Evolutionary conservation across 495 filamentous ascomycete species (phyloP), one percentile per base, ranked within the genome.

Genomic region (Penicillium cataractarum): DNA sequence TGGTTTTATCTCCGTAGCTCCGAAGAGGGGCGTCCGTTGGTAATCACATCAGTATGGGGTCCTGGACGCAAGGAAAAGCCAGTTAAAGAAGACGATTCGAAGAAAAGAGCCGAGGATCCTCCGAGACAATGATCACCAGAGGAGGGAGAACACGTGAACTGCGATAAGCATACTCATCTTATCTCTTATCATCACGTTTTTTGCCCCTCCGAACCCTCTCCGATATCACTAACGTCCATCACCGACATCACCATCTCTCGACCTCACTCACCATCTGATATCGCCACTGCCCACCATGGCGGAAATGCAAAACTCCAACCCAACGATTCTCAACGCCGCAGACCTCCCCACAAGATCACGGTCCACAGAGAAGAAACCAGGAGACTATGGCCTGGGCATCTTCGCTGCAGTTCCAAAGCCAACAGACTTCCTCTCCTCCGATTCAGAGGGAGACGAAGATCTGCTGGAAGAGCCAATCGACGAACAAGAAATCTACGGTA

Each of bases 401-500:
- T 82, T 70, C 78, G 81, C 68, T 55, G 84, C 60, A 13, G 48
- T 68, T 17, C 63, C 70, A 3, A 65, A 68, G 56, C 67, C 67
- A 1, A 58, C 61, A 17, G 70, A 72, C 52, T 74, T 83, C 78
- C 33, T 70, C 75, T 35, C 70, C 10, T 68, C 78, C 37, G 83
- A 85, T 61, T 72, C 79, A 1, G 78, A 58, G 21, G 55, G 55
- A 2, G 89, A 90, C 32, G 89, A 89, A 54, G 86, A 92, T 49
- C 78, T 86, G 19, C 71, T 79, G 6, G 80, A 87, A 27, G 93
- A 97, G 63, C 90, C 88, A 31, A 95, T 99, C 62, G 95, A 99
- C 68, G 92, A 92, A 71, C 96, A 97, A 71, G 95, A 99, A 75
- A 91, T 99, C 26, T 99, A 92, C 69, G 93, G 93, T 96, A 81